Evolutionary conservation across 495 filamentous ascomycete genomes (phyloP).

Genomic region (Hyaloscypha variabilis): DNA sequence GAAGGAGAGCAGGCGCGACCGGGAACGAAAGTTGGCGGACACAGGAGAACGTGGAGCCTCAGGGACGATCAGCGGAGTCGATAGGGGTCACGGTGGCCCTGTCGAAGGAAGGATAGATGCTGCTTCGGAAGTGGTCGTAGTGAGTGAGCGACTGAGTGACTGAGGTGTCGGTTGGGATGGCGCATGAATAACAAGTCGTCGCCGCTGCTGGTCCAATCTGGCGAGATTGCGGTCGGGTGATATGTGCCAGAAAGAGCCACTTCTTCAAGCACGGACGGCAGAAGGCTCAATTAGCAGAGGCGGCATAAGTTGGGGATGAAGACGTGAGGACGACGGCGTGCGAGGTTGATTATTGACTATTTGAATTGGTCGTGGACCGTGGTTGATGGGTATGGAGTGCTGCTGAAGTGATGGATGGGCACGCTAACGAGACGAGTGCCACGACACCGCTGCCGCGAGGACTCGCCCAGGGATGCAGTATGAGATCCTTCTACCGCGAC

Average conservation of each 20-base stretch:
- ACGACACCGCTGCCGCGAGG: neutral
- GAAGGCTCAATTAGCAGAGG: no score
- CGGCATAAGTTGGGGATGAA: no score
- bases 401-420: neutral
- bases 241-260: no score
- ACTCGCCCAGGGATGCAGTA: neutral
- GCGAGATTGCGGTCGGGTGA: no score
- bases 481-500: neutral
- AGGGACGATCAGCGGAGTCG: neutral
- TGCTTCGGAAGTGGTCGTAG: neutral
- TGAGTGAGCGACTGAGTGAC: no score
- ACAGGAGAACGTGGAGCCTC: neutral
- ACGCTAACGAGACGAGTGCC: neutral
- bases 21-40: neutral
- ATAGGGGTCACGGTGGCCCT: neutral
- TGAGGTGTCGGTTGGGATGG: neutral
- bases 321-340: no score
- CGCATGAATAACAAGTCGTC: no score
- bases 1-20: neutral
- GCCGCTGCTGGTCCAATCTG: no score
- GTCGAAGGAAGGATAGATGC: neutral
- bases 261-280: no score
- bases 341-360: no score
- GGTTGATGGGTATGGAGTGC: neutral
- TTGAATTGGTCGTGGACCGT: no score